Evolutionary conservation across 768 basidiomycete genomes (phyloP).

Genomic region (Cystobasidium ongulense): DNA sequence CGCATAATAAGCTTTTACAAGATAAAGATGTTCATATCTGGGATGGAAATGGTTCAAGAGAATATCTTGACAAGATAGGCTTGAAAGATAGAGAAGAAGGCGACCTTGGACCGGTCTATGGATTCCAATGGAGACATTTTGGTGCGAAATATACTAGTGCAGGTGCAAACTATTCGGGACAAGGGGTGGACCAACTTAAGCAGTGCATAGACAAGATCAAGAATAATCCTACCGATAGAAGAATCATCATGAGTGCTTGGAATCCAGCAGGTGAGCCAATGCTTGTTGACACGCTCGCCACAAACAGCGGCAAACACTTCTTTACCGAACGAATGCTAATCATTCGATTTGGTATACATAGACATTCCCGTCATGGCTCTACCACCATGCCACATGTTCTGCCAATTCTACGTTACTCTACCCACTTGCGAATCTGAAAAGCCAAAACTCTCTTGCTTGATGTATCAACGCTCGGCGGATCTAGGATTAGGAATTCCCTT

Average conservation of each 20-base stretch:
- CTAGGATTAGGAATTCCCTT: conserved; percentile 95
- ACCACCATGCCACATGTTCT: conserved; percentile 97
- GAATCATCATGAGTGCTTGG: conserved; percentile 95
- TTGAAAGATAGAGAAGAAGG: conserved; percentile 76
- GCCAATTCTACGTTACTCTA: conserved; percentile 95
- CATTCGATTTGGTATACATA: conserved; percentile 43
- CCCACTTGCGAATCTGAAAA: conserved; percentile 51
- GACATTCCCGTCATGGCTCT: conserved; percentile 92
- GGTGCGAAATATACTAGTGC: conserved; percentile 41
- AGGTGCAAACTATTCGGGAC: conserved; percentile 34
- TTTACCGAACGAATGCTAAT: background rate
- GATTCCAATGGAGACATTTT: conserved; percentile 44
- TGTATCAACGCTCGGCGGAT: conserved; percentile 97
- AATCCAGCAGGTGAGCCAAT: conserved; percentile 83
- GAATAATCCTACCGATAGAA: conserved; percentile 80
- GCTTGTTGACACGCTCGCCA: background rate
- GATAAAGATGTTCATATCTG: conserved; percentile 87
- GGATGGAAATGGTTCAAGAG: conserved; percentile 89
- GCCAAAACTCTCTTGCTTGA: conserved; percentile 76
- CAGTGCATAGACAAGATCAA: conserved; percentile 88
- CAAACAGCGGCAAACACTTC: background rate
- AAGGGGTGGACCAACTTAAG: conserved; percentile 66
- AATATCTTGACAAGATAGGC: conserved; percentile 75
- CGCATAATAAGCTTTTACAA: conserved; percentile 67
- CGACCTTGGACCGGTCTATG: conserved; percentile 88